Conservation (phyloP, 805 yeast species). For the Lachancea thermotolerans region DNA sequence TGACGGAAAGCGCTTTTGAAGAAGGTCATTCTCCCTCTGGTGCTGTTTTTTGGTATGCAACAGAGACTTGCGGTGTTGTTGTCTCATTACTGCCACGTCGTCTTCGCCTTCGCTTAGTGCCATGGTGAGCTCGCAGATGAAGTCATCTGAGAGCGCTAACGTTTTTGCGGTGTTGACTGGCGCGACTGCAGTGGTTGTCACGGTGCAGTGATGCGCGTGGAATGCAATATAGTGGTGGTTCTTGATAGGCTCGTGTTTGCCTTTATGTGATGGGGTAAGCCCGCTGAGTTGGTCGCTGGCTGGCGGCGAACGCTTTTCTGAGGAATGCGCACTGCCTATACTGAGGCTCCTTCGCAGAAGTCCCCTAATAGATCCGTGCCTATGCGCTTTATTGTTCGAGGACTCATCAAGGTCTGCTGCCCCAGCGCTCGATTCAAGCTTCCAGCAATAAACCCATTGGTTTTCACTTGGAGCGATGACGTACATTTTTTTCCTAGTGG, state of each 20-base stretch:
- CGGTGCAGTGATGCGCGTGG: constrained; percentile 68
- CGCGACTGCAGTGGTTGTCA: constrained; percentile 73
- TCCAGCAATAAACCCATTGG: constrained; percentile 83
- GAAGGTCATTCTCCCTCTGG: not conserved
- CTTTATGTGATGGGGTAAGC: too few relatives aligned
- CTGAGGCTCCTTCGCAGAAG: constrained; percentile 8
- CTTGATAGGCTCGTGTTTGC: constrained; percentile 28
- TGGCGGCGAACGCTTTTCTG: not conserved
- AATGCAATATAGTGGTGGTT: constrained; percentile 61
- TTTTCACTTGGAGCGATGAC: constrained; percentile 82
- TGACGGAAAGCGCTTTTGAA: constrained; percentile 14
- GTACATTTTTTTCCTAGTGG: constrained; percentile 27
- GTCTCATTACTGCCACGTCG: constrained; percentile 9
- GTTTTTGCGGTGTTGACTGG: constrained; percentile 61
- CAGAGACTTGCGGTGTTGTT: not conserved
- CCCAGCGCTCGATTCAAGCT: constrained; percentile 30
- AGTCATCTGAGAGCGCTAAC: constrained; percentile 69
- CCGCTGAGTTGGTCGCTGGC: too few relatives aligned
- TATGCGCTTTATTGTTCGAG: constrained; percentile 11
- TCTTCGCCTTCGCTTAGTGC: constrained; percentile 19
- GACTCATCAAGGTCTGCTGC: constrained; percentile 3
- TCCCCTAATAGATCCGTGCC: constrained; percentile 8
- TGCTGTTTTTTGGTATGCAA: not conserved
- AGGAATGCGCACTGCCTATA: constrained; percentile 6
- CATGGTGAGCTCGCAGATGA: constrained; percentile 56